phyloP scores from a whole-genome alignment of 345 rosid species.

The Populus ilicifolia region DNA sequence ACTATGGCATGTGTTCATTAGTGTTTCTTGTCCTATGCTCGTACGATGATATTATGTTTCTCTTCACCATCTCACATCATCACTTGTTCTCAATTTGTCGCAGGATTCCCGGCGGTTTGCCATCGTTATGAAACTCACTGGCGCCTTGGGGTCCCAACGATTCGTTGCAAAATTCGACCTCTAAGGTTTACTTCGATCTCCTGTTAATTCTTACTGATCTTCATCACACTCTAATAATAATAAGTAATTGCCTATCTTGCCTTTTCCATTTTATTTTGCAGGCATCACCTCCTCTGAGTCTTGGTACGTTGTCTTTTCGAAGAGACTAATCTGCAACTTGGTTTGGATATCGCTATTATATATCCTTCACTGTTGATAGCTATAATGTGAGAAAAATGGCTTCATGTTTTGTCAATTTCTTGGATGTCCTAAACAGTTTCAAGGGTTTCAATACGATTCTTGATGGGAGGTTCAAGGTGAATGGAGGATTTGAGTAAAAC shows the following conservation, averaged over 20 bases:
- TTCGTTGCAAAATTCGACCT: constrained; percentile 83
- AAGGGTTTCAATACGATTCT: too few species aligned
- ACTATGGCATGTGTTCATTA: constrained; percentile 49
- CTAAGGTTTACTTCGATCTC: constrained; percentile 40
- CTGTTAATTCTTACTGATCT: not conserved
- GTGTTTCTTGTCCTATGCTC: not conserved
- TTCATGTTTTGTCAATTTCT: too few species aligned
- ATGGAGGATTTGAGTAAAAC: too few species aligned
- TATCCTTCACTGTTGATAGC: not conserved
- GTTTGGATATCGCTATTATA: not conserved
- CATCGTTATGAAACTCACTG: constrained; percentile 90
- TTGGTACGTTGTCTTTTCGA: not conserved
- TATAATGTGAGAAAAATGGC: not conserved
- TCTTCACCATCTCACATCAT: not conserved
- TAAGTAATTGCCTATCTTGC: not conserved
- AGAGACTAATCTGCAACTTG: not conserved
- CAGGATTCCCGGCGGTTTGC: constrained; percentile 95
- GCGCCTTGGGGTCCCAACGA: constrained; percentile 76
- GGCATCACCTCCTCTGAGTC: constrained; percentile 83
- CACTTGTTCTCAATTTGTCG: not conserved
- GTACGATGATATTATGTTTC: not conserved
- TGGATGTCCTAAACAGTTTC: too few species aligned
- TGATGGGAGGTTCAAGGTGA: too few species aligned
- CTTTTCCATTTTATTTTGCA: constrained; percentile 29
- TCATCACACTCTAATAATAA: not conserved